A percentile compares a stretch with the other conserved stretches of the same genome.
Evolutionary conservation across 495 filamentous ascomycete species (phyloP).

Genomic region (Haplographium delicatum): DNA sequence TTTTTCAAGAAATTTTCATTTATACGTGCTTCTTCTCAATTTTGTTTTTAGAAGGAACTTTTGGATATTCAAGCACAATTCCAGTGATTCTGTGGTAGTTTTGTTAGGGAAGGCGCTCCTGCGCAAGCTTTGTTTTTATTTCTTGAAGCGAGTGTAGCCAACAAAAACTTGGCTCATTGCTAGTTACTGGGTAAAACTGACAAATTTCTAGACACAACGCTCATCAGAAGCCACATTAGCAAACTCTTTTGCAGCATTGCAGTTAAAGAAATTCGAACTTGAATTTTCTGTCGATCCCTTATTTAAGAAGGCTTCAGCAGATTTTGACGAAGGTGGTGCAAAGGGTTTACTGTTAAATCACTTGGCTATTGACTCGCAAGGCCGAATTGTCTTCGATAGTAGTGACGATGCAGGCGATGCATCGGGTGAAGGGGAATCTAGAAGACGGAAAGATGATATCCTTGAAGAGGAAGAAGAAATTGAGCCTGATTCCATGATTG

Average conservation of each 20-base stretch:
- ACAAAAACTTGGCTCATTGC: too few species aligned
- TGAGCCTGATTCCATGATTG: constrained; percentile 25
- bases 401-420: constrained; percentile 81
- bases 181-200: not conserved
- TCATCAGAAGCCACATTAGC: constrained; percentile 91
- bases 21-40: too few species aligned
- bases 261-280: constrained; percentile 94
- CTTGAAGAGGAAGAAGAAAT: constrained; percentile 48
- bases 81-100: too few species aligned
- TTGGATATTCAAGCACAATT: too few species aligned
- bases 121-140: too few species aligned
- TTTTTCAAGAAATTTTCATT: too few species aligned
- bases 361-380: constrained; percentile 83
- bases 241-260: constrained; percentile 77
- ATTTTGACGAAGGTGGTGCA: constrained; percentile 97
- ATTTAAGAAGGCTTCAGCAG: constrained; percentile 97
- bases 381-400: constrained; percentile 95
- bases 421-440: constrained; percentile 35
- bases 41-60: too few species aligned
- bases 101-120: too few species aligned
- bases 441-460: constrained; percentile 36
- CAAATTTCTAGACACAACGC: constrained; percentile 49
- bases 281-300: constrained; percentile 96
- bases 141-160: too few species aligned
- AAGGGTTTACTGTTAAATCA: constrained; percentile 95